Evolutionary conservation across 169 alveolate species (phyloP).

Genomic region (Blepharisma undulans): DNA sequence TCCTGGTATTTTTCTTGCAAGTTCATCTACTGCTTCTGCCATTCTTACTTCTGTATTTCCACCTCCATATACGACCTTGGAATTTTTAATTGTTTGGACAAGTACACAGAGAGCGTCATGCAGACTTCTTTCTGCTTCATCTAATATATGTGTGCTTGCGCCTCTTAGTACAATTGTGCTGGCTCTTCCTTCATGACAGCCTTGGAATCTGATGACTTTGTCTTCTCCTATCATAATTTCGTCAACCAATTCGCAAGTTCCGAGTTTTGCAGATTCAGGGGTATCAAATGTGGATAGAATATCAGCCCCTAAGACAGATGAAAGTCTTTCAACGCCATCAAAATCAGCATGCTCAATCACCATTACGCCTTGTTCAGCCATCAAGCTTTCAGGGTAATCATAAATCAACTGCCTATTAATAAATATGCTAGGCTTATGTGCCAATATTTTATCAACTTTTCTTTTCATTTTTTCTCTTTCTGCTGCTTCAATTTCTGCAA

Average conservation of each 20-base stretch:
- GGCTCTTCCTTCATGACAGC: conserved; percentile 95
- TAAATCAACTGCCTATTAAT: conserved; percentile 98
- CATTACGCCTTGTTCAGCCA: conserved; percentile 95
- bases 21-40: conserved; percentile 96
- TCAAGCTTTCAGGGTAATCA: conserved; percentile 98
- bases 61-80: conserved; percentile 97
- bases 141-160: conserved; percentile 98
- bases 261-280: conserved; percentile 93
- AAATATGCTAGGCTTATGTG: conserved; percentile 97
- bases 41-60: conserved; percentile 98
- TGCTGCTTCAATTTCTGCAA: conserved; percentile 97
- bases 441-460: conserved; percentile 95
- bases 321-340: conserved; percentile 99
- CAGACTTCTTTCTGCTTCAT: conserved; percentile 99
- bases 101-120: conserved; percentile 99
- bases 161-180: conserved; percentile 98
- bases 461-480: conserved; percentile 97
- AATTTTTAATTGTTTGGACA: conserved; percentile 90
- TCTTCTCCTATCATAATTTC: conserved; percentile 99
- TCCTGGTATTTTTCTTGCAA: conserved; percentile 95
- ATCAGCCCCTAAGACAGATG: conserved; percentile 98
- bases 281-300: conserved; percentile 97
- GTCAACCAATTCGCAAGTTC: conserved; percentile 95
- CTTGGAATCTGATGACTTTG: conserved; percentile 95
- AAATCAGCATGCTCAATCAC: conserved; percentile 99